Evolutionary conservation across 768 basidiomycete species (phyloP).

Genomic region (Collybia nuda): DNA sequence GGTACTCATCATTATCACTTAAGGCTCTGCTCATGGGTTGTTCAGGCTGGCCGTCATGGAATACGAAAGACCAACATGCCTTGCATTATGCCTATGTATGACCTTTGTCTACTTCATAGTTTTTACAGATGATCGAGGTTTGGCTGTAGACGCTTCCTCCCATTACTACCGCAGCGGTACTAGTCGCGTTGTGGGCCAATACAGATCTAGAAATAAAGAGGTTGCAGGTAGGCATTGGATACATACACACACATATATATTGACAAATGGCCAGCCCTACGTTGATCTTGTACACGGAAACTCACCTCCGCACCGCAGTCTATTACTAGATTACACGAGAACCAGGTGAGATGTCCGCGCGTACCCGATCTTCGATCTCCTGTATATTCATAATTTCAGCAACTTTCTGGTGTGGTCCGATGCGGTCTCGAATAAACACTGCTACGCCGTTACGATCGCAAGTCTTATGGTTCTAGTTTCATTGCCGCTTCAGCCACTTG

Average conservation of each 20-base stretch:
- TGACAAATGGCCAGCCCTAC: no score
- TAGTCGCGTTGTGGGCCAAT: constrained; percentile 54
- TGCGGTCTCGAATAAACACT: constrained; percentile 45
- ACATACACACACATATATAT: no score
- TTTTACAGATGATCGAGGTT: neutral
- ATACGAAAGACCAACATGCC: neutral
- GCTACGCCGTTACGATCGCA: constrained; percentile 48
- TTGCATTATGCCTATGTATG: constrained; percentile 1
- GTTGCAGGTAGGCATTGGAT: constrained; percentile 39
- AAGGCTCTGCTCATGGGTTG: neutral
- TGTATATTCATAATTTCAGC: constrained; percentile 19
- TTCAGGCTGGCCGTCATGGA: neutral
- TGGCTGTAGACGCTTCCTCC: constrained; percentile 47
- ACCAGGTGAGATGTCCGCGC: constrained; percentile 33
- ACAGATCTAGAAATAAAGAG: constrained; percentile 58
- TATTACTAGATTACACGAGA: constrained; percentile 55
- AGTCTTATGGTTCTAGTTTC: constrained; percentile 48
- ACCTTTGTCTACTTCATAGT: neutral
- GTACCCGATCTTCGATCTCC: neutral
- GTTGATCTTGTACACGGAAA: constrained; percentile 55
- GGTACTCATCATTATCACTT: no score
- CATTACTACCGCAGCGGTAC: constrained; percentile 45
- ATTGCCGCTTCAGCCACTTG: constrained; percentile 49
- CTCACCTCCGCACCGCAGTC: constrained; percentile 48
- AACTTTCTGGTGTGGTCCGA: constrained; percentile 48